phyloP scores from a whole-genome alignment of 2,329 filamentous ascomycete species.

The Epicoccum sorghinum region DNA sequence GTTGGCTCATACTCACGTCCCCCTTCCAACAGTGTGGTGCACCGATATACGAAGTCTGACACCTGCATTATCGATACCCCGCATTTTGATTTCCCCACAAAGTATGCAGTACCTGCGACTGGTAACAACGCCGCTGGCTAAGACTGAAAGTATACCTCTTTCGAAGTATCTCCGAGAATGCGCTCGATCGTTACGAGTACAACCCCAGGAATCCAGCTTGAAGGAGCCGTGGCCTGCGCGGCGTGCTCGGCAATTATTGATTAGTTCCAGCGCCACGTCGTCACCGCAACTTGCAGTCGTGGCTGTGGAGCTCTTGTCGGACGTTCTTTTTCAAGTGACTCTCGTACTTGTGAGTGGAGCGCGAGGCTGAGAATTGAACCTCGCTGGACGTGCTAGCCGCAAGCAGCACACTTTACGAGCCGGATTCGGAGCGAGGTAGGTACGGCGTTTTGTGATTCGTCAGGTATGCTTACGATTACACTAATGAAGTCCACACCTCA shows the following conservation, averaged over 20 bases:
- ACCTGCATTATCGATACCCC: slow-evolving; percentile 14
- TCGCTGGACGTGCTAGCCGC: slow-evolving; percentile 2
- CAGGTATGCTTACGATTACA: not conserved
- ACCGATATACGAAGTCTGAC: slow-evolving; percentile 6
- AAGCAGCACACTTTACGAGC: not conserved
- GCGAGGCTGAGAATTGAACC: not conserved
- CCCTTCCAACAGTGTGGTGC: slow-evolving; percentile 4
- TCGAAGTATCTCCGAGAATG: slow-evolving; percentile 12
- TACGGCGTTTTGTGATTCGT: slow-evolving; percentile 7
- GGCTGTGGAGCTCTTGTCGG: not conserved
- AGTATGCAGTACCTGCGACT: slow-evolving; percentile 5
- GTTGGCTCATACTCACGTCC: not conserved
- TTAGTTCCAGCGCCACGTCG: slow-evolving; percentile 3
- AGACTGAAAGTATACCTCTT: slow-evolving; percentile 11
- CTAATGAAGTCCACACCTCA: slow-evolving; percentile 2
- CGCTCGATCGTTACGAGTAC: not conserved
- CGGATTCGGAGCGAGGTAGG: slow-evolving; percentile 2
- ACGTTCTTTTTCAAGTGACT: not conserved
- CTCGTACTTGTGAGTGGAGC: not conserved
- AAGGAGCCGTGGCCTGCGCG: slow-evolving; percentile 9
- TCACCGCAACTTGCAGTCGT: slow-evolving; percentile 4
- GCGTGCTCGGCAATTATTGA: slow-evolving; percentile 12
- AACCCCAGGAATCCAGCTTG: not conserved
- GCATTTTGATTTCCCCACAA: slow-evolving; percentile 14
- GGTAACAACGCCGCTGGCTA: slow-evolving; percentile 11